Conservation (phyloP, 2,329 filamentous ascomycete genomes). For the Pestalotiopsis sp. region DNA sequence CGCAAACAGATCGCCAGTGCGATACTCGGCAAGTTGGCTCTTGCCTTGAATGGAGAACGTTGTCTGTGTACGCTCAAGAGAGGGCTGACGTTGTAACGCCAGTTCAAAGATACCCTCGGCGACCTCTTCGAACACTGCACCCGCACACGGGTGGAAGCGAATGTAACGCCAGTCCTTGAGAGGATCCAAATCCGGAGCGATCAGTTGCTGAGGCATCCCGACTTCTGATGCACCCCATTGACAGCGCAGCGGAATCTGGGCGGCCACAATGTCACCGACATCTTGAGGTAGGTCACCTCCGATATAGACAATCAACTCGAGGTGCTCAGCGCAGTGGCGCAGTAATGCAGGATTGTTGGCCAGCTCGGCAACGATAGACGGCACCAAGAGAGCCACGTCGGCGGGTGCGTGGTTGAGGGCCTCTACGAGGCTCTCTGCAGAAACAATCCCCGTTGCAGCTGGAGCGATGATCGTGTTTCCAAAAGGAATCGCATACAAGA, state of each 20-base stretch:
- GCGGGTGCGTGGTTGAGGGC: constrained; percentile 29
- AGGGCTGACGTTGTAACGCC: constrained; percentile 20
- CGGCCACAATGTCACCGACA: constrained; percentile 34
- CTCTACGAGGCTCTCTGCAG: constrained; percentile 28
- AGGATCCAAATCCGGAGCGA: constrained; percentile 16
- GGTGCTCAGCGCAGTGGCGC: constrained; percentile 28
- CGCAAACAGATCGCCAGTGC: constrained; percentile 26
- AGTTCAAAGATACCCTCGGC: constrained; percentile 23
- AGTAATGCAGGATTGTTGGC: constrained; percentile 26
- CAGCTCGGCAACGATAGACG: constrained; percentile 36
- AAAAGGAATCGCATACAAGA: constrained; percentile 17
- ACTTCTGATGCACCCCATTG: constrained; percentile 35
- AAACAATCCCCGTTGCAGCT: constrained; percentile 23
- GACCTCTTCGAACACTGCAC: constrained; percentile 25
- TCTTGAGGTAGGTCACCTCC: constrained; percentile 37
- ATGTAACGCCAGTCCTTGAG: constrained; percentile 34
- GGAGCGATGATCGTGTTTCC: constrained; percentile 24
- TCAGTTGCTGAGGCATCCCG: constrained; percentile 22
- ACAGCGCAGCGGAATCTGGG: constrained; percentile 33
- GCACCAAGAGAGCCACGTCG: constrained; percentile 33
- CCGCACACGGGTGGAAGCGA: constrained; percentile 30
- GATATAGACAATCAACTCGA: constrained; percentile 34
- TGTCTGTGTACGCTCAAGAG: constrained; percentile 17
- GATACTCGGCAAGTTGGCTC: constrained; percentile 17
- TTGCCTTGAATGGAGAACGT: constrained; percentile 19